A percentile compares a stretch with the other conserved stretches of the same genome.
phyloP scores from a whole-genome alignment of 2,329 filamentous ascomycete genomes.

The Pseudogymnoascus sp. region DNA sequence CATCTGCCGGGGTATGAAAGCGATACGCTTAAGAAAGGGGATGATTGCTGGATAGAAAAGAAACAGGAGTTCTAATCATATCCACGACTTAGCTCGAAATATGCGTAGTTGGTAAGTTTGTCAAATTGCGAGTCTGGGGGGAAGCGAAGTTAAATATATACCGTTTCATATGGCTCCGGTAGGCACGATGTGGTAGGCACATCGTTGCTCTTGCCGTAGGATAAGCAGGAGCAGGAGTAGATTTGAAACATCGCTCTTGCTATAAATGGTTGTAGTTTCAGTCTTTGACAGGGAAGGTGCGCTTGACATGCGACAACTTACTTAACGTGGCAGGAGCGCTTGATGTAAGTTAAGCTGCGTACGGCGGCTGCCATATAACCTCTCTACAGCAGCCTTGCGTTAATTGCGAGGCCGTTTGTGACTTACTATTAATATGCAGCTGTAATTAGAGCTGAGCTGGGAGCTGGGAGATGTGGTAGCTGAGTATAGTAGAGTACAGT shows the following conservation, averaged over 20 bases:
- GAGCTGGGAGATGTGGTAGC: neutral
- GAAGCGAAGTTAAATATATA: neutral
- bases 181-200: neutral
- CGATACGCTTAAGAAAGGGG: too few species aligned
- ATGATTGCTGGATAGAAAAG: neutral
- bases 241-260: neutral
- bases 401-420: neutral
- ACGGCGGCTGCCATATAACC: neutral
- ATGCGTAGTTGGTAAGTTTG: neutral
- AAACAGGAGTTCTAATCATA: neutral
- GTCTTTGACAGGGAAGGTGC: neutral
- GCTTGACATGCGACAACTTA: neutral
- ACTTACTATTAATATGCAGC: neutral
- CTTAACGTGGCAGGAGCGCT: neutral
- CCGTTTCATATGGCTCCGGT: neutral
- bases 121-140: neutral
- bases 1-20: too few species aligned
- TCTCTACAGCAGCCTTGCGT: neutral
- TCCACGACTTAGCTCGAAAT: neutral
- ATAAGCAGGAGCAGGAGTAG: neutral
- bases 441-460: neutral
- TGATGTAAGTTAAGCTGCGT: neutral
- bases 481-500: too few species aligned
- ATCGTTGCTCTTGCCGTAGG: neutral
- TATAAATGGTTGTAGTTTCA: neutral